A percentile compares a stretch with the other conserved stretches of the same genome.
Evolutionary conservation across 2,329 filamentous ascomycete genomes (phyloP).

Genomic region (Alternaria panax): DNA sequence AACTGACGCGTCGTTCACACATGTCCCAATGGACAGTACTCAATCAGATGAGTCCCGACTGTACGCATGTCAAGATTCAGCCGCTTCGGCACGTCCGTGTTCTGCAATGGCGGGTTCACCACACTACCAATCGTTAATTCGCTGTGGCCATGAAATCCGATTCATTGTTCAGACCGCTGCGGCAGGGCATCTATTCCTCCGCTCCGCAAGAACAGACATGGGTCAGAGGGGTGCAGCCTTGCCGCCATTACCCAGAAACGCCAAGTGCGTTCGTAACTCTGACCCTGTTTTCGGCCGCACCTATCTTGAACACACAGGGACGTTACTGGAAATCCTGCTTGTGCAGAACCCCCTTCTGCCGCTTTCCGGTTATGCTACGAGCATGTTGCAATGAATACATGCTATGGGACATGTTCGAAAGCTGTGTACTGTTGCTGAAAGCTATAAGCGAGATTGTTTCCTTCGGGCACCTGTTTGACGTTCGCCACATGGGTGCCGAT

Average conservation of each 20-base stretch:
- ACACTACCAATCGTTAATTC: neutral
- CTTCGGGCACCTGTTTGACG: neutral
- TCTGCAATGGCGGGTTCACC: neutral
- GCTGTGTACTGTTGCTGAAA: neutral
- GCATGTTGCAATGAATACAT: neutral
- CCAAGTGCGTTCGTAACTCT: neutral
- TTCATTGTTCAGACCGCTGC: neutral
- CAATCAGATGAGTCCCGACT: too few relatives aligned
- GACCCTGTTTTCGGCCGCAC: constrained; percentile 5
- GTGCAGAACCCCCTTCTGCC: neutral
- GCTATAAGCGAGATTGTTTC: neutral
- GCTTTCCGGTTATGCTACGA: neutral
- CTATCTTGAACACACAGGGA: constrained; percentile 6
- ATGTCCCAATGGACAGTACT: too few relatives aligned
- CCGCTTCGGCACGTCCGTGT: neutral
- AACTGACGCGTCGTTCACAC: neutral
- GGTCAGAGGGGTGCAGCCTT: constrained; percentile 2
- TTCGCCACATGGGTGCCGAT: neutral
- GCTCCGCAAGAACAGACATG: neutral
- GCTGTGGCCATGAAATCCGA: neutral
- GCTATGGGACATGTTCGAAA: neutral
- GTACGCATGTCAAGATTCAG: neutral
- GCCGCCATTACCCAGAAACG: neutral
- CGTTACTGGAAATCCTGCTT: constrained; percentile 6
- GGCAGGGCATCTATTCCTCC: neutral